Evolutionary conservation across 2,329 filamentous ascomycete genomes (phyloP), one percentile per base, ranked within the genome.

Genomic region (Trichoderma pleuroti): DNA sequence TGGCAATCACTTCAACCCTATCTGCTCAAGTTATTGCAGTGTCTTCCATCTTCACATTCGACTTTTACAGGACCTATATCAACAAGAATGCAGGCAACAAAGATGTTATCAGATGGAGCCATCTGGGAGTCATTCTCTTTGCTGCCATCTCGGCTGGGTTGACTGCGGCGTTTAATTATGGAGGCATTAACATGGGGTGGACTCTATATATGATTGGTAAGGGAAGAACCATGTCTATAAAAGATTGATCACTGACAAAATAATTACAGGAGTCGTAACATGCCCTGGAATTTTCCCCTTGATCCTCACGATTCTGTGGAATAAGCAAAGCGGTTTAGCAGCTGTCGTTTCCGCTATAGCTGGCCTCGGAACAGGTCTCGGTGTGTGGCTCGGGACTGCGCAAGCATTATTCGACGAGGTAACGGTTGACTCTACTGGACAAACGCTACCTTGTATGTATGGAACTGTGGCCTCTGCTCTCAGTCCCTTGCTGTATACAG

Each of bases 151-250:
- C 66, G 1, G 66, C 66, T 28, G 57, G 66, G 1, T 32, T 68
- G 3, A 68, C 57, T 21, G 57, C 57, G 2, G 56, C 54, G n/a
- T 68, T 68, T 6, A 52, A 52, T 9, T 68, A 68, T 5, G 66
- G 52, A 8, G 66, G 66, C 1, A 68, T 62, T 12, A 62, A 61
- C 18, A 68, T 68, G 66, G 66, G 66, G 0, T 68, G 66, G 57
- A 68, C 66, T 10, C 16, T 68, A 0, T 68, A 68, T 28, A 68
- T 68, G 66, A 68, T 68, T 30, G 66, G 66, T 62, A 68, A 54
- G 54, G 6, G 9, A 46, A 42, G 1, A 14, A 6, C n/a, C 9
- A 11, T 18, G 18, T 1, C 2, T 14, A 18, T 7, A 4, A 8
- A 12, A 7, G 5, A 34, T 2, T 12, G 4, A 7, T 49, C 14